A percentile compares a stretch with the other conserved stretches of the same genome.
phyloP scores from a whole-genome alignment of 2,329 filamentous ascomycete genomes.

The Ascochyta pisi region DNA sequence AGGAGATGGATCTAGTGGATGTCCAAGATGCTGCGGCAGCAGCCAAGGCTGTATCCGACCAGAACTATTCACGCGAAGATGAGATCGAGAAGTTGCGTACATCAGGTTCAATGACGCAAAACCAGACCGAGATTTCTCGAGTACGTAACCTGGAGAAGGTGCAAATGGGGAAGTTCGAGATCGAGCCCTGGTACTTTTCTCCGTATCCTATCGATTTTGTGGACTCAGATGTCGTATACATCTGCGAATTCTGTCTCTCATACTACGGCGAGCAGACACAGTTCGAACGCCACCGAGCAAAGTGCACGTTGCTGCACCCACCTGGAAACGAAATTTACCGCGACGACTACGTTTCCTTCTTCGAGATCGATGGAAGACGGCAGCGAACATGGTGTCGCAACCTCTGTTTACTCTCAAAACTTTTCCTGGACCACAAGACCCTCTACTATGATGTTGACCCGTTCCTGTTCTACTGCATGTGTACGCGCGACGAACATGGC shows the following conservation, averaged over 20 bases:
- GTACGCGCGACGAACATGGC: constrained; percentile 83
- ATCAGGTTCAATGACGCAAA: constrained; percentile 97
- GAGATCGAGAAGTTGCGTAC: constrained; percentile 97
- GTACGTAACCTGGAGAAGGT: constrained; percentile 94
- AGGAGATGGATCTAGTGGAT: constrained; percentile 60
- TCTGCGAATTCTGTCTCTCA: constrained; percentile 95
- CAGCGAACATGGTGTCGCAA: constrained; percentile 98
- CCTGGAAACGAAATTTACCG: constrained; percentile 98
- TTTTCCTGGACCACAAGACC: constrained; percentile 97
- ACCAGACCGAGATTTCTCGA: constrained; percentile 93
- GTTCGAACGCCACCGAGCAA: constrained; percentile 83
- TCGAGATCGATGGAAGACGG: constrained; percentile 93
- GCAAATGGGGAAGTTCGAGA: constrained; percentile 89
- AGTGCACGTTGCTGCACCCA: constrained; percentile 90
- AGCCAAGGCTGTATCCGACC: constrained; percentile 60
- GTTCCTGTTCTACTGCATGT: constrained; percentile 99
- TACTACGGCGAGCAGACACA: constrained; percentile 86
- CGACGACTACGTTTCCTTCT: constrained; percentile 92
- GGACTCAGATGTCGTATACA: constrained; percentile 88
- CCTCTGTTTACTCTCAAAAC: constrained; percentile 89
- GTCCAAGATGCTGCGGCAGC: constrained; percentile 60
- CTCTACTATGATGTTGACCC: constrained; percentile 99
- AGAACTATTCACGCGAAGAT: constrained; percentile 77
- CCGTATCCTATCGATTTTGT: constrained; percentile 91
- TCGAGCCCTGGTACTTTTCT: constrained; percentile 99